phyloP scores from a whole-genome alignment of 129 eudicot species.

The Apium graveolens region DNA sequence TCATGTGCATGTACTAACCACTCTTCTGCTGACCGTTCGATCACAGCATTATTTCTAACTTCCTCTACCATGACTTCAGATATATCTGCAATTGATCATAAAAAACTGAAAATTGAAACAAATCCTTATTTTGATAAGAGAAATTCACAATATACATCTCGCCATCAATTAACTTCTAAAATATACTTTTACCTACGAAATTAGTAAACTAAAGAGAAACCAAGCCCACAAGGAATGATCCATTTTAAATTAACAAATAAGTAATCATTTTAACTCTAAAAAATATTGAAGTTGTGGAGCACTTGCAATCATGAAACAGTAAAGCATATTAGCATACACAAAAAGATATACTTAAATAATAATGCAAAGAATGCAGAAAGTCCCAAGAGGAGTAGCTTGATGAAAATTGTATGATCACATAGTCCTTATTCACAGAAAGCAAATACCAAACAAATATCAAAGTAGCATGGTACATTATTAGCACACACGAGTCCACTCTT shows the following conservation, averaged over 20 bases:
- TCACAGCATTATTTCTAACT: conserved; percentile 12
- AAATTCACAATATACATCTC: not conserved
- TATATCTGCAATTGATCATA: not conserved
- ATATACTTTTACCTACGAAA: not conserved
- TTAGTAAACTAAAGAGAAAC: conserved; percentile 6
- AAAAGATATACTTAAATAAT: conserved; percentile 17
- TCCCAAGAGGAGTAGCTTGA: conserved; percentile 21
- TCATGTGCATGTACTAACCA: conserved; percentile 71
- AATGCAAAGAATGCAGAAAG: conserved; percentile 17
- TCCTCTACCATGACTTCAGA: conserved; percentile 43
- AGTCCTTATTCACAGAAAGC: conserved; percentile 34
- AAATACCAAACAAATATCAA: conserved; percentile 32
- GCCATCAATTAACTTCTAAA: not conserved
- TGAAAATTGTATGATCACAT: conserved; percentile 53
- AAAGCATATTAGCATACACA: conserved; percentile 3
- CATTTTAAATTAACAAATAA: not conserved
- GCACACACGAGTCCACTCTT: conserved; percentile 27
- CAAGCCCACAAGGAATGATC: not conserved
- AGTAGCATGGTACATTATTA: conserved; percentile 11
- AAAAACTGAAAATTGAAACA: conserved; percentile 21
- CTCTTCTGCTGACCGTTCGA: conserved; percentile 50
- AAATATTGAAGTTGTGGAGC: conserved; percentile 16
- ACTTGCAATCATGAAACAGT: conserved; percentile 37
- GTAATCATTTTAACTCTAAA: conserved; percentile 20
- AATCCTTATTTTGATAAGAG: conserved; percentile 1